A percentile compares a stretch with the other conserved stretches of the same genome.
Evolutionary conservation across 2,329 filamentous ascomycete genomes (phyloP).

Genomic region (Botryotinia convoluta): DNA sequence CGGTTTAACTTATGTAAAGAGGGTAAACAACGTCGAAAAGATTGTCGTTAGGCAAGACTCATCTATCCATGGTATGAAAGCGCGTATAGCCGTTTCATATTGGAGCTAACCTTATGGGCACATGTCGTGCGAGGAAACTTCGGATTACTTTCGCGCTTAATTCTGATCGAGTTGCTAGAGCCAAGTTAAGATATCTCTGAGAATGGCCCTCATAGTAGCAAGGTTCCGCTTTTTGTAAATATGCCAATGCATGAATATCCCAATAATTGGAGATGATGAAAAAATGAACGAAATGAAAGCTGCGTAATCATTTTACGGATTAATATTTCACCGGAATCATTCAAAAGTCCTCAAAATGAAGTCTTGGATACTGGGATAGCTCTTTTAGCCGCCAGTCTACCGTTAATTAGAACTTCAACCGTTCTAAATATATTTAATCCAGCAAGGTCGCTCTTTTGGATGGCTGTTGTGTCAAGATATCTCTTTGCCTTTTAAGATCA

Average conservation of each 20-base stretch:
- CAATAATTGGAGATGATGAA: neutral
- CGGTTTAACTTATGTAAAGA: too few relatives aligned
- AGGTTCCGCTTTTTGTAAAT: neutral
- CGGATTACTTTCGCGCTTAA: neutral
- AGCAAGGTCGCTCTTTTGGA: neutral
- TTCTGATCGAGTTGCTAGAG: neutral
- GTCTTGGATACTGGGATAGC: neutral
- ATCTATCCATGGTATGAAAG: neutral
- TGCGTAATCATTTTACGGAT: neutral
- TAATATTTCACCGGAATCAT: neutral
- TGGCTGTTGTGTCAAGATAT: neutral
- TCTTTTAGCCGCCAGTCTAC: neutral
- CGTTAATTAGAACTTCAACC: neutral
- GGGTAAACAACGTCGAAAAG: neutral
- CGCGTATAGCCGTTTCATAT: neutral
- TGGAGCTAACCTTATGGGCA: neutral
- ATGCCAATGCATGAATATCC: neutral
- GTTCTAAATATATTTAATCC: slow-evolving; percentile 2
- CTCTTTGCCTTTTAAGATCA: neutral
- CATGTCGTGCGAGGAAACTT: neutral
- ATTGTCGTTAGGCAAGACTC: neutral
- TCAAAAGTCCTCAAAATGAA: neutral
- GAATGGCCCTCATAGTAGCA: neutral
- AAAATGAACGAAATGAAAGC: neutral
- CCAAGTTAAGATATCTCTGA: neutral